Evolutionary conservation across 1,139 yeast genomes (phyloP).

Genomic region (Suhomyces taliae): DNA sequence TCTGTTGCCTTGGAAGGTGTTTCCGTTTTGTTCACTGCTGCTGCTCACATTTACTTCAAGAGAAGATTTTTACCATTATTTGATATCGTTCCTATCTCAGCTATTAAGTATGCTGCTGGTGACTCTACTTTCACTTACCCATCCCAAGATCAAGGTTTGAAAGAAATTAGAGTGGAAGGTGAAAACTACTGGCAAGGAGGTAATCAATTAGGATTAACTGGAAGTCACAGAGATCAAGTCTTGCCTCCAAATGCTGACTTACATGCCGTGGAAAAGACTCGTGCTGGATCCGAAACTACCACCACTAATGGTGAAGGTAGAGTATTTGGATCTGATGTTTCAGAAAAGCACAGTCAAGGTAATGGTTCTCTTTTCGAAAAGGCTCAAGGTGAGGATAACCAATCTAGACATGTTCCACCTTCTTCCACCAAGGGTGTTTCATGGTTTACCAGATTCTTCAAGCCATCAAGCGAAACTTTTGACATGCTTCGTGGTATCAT

Average conservation of each 20-base stretch:
- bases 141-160: conserved; percentile 59
- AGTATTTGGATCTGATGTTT: conserved; percentile 17
- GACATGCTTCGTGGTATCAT: conserved; percentile 38
- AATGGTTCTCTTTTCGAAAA: conserved; percentile 17
- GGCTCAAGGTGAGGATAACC: conserved; percentile 3
- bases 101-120: conserved; percentile 60
- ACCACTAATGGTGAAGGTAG: conserved; percentile 13
- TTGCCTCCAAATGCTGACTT: conserved; percentile 17
- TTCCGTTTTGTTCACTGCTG: conserved; percentile 50
- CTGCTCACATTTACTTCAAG: conserved; percentile 57
- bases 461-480: conserved; percentile 41
- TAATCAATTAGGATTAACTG: conserved; percentile 37
- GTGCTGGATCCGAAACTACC: conserved; percentile 2
- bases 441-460: conserved; percentile 40
- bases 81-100: conserved; percentile 74
- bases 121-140: conserved; percentile 51
- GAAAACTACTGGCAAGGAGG: conserved; percentile 51
- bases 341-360: conserved; percentile 18
- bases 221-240: conserved; percentile 27
- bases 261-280: not conserved
- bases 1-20: conserved; percentile 65
- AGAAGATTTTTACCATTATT: conserved; percentile 58
- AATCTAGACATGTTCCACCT: conserved; percentile 10
- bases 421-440: conserved; percentile 19
- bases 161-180: conserved; percentile 58